Evolutionary conservation across 176 grass and related monocot genomes (phyloP).

Genomic region (Phoenix roebelenii): DNA sequence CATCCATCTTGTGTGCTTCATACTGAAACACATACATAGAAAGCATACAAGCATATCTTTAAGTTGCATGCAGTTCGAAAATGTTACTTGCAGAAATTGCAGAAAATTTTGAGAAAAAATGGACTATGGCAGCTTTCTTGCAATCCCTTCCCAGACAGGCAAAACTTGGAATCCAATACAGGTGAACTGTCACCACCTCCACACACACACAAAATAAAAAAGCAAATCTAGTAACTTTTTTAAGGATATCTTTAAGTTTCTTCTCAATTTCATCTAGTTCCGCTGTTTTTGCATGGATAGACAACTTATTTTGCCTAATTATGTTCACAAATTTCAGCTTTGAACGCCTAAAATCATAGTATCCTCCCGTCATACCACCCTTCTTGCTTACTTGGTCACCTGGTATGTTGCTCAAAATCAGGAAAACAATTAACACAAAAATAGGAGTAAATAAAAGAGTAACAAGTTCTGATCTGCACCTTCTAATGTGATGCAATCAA

Average conservation of each 20-base stretch:
- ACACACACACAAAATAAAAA: background rate
- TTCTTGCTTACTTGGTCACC: slow-evolving; percentile 95
- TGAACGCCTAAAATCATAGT: slow-evolving; percentile 91
- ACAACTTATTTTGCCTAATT: slow-evolving; percentile 59
- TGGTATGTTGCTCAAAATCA: slow-evolving; percentile 28
- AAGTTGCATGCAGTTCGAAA: too few relatives aligned
- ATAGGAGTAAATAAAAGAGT: background rate
- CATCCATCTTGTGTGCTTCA: too few relatives aligned
- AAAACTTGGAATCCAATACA: too few relatives aligned
- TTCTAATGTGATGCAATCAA: slow-evolving; percentile 97
- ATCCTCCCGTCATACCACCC: slow-evolving; percentile 98
- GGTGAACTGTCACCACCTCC: background rate
- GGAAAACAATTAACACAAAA: slow-evolving; percentile 23
- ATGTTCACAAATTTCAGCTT: slow-evolving; percentile 89
- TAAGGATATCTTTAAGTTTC: slow-evolving; percentile 88
- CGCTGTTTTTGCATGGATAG: slow-evolving; percentile 54
- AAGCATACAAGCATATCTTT: too few relatives aligned
- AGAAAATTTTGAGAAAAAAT: too few relatives aligned
- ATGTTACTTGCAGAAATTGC: too few relatives aligned
- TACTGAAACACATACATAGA: too few relatives aligned
- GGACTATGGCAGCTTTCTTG: too few relatives aligned
- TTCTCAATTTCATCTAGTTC: slow-evolving; percentile 63
- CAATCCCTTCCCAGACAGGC: too few relatives aligned
- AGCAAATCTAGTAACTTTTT: background rate
- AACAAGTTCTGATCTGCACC: slow-evolving; percentile 26